Evolutionary conservation across 768 basidiomycete genomes (phyloP), one percentile per base, ranked within the genome.

Genomic region (Wakefieldia striispora): DNA sequence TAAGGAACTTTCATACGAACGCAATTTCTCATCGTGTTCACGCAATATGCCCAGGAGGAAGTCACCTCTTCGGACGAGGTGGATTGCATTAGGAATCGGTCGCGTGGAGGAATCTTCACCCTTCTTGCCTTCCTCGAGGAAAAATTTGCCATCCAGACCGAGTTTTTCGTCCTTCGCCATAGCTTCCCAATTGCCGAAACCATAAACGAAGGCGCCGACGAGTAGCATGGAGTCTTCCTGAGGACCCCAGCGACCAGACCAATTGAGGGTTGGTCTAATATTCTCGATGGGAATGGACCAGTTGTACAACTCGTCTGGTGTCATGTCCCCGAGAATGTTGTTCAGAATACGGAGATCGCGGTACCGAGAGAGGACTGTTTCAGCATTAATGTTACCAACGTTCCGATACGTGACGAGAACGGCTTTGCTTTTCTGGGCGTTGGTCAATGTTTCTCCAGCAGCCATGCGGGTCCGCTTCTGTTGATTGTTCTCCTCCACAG

Each of bases 51-150:
- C 75, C 53, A 93, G 75, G 51, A 98, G 80, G 71, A 94, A 99
- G 70, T 98, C 97, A 34, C 95, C 95, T 45, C 97, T 82, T 43
- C 97, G 88, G 36, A 98, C 95, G 41, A 99, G 86, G 70, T 99
- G 97, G 53, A 99, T 97, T 26, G 97, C 92, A 61, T 95, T 97
- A 31, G 97, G 97, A 59, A 95, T 95, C 9, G 91, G 91, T 62
- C 91, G 82, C 56, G 80, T 88, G 14, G 88, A 77, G 34, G 84
- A 71, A 60, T 94, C 89, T 72, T 92, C 88, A 27, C 84, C 87
- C 70, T 97, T 95, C 75, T 97, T 98, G 59, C 88, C 91, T 68
- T 97, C 95, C 65, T 97, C 97, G 44, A 99, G 77, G 83, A 97
- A 98, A 74, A 99, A 95, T 66, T 97, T 97, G 68, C 88, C 92